A percentile compares a stretch with the other conserved stretches of the same genome.
Evolutionary conservation across 2,329 filamentous ascomycete genomes (phyloP).

Genomic region (Lomentospora prolificans): DNA sequence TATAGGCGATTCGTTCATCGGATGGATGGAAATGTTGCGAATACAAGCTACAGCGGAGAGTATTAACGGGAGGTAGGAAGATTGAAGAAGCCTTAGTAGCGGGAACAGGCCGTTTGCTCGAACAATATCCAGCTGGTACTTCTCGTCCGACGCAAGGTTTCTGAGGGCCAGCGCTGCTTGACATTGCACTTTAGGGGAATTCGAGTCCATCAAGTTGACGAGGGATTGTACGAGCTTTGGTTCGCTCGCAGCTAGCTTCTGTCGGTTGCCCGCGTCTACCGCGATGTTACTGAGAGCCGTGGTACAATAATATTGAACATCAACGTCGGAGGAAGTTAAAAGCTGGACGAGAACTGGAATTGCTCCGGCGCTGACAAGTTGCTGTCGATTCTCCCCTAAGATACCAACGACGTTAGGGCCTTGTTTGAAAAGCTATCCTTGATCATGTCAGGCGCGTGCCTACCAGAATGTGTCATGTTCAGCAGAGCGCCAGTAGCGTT

Average conservation of each 20-base stretch:
- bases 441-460: no score
- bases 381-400: slow-evolving; percentile 89
- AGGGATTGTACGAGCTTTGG: slow-evolving; percentile 85
- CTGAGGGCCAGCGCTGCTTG: slow-evolving; percentile 89
- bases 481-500: slow-evolving; percentile 93
- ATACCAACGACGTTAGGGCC: slow-evolving; percentile 16
- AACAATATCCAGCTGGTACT: slow-evolving; percentile 97
- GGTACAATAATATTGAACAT: slow-evolving; percentile 99
- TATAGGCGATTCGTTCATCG: slow-evolving; percentile 93
- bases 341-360: slow-evolving; percentile 95
- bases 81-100: slow-evolving; percentile 81
- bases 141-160: slow-evolving; percentile 94
- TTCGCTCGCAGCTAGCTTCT: slow-evolving; percentile 84
- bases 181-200: slow-evolving; percentile 94
- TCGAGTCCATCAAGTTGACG: slow-evolving; percentile 94
- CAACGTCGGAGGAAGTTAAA: slow-evolving; percentile 83
- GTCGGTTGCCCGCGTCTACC: slow-evolving; percentile 82
- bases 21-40: slow-evolving; percentile 97
- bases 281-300: slow-evolving; percentile 98
- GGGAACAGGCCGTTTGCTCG: slow-evolving; percentile 76
- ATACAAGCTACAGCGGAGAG: slow-evolving; percentile 96
- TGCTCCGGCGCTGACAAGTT: slow-evolving; percentile 94
- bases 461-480: slow-evolving; percentile 99
- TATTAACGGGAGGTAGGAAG: slow-evolving; percentile 89
- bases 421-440: neutral